Base-by-base conservation (phyloP, 116 monocot species). In the Phalaenopsis hybrid region DNA sequence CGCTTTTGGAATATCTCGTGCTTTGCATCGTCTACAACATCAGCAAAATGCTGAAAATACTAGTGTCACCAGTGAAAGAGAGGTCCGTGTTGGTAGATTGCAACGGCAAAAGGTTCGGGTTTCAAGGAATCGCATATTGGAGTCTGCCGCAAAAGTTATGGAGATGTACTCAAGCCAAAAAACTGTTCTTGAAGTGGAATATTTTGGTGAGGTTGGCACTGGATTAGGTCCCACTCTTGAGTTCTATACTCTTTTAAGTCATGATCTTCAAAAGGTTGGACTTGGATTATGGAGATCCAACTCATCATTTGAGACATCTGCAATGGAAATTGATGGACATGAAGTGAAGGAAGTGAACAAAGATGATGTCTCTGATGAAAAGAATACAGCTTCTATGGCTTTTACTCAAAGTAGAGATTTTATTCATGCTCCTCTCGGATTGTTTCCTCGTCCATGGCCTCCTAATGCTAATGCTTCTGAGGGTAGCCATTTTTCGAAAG, bases 131-230 rank as follows among this genome's bases (percentile, higher is more conserved):
- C 95, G 92, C 57, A 95, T 99, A 11, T 79, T 99, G 75, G 99
- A 95, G 84, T 99, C 99, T 81, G 99, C 99, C 86, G 87, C 88
- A 7, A 99, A 95, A 86, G 95, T 99, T 69, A 99, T 99, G 99
- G 99, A 99, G 51, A 92, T 95, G 93, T 95, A 95, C 82, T 91
- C 95, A 16, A 90, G 93, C 77, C 95, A 95, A 73, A 99, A 95
- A 80, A 92, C 95, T 79, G 99, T 99, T 34, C 92, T 99, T 84
- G 95, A 99, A 85, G 99, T 99, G 16, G 99, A 99, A 83, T 99
- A 99, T 86, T 99, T 95, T 92, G 99, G 95, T 76, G 99, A 99
- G 77, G 95, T 99, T 79, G 99, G 99, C n/a, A 95, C 93, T 31
- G 99, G 99, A 55, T 86, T 95, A 74, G 99, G 99, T 80, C 99